Evolutionary conservation across 257 asterid genomes (phyloP).

Genomic region (Coffea canephora): DNA sequence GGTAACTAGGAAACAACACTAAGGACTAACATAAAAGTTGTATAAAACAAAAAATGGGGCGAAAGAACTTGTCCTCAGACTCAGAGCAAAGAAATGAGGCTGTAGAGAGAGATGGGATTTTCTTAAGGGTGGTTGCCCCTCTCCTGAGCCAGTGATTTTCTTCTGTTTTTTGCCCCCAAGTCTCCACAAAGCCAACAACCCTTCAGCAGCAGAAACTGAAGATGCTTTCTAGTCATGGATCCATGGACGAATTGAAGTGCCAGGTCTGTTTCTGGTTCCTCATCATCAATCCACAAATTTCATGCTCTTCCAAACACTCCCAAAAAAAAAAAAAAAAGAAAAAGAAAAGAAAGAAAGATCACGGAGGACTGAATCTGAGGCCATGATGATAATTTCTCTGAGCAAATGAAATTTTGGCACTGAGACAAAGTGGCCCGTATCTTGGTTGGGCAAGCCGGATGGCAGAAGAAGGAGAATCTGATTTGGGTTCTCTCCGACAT

Average conservation of each 20-base stretch:
- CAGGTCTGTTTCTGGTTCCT: too few relatives aligned
- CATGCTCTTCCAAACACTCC: too few relatives aligned
- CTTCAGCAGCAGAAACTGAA: background rate
- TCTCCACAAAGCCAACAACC: conserved; percentile 12
- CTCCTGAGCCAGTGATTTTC: conserved; percentile 24
- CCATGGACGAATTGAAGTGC: too few relatives aligned
- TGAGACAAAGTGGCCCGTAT: conserved; percentile 16
- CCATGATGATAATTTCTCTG: conserved; percentile 24
- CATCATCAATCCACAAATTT: too few relatives aligned
- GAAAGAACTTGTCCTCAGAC: background rate
- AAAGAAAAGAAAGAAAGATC: too few relatives aligned
- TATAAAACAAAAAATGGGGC: too few relatives aligned
- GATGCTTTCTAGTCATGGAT: too few relatives aligned
- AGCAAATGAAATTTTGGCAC: background rate
- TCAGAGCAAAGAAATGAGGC: conserved; percentile 10
- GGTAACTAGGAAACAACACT: too few relatives aligned
- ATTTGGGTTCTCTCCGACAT: background rate
- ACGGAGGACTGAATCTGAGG: background rate
- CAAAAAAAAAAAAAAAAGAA: too few relatives aligned
- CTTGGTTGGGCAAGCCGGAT: conserved; percentile 29
- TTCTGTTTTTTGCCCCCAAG: background rate
- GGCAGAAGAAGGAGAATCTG: background rate
- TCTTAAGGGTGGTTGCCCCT: conserved; percentile 34
- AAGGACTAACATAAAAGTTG: too few relatives aligned
- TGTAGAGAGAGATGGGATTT: conserved; percentile 7